Evolutionary conservation across 176 grass and related monocot genomes (phyloP), one percentile per base, ranked within the genome.

Genomic region (Cenchrus americanus): DNA sequence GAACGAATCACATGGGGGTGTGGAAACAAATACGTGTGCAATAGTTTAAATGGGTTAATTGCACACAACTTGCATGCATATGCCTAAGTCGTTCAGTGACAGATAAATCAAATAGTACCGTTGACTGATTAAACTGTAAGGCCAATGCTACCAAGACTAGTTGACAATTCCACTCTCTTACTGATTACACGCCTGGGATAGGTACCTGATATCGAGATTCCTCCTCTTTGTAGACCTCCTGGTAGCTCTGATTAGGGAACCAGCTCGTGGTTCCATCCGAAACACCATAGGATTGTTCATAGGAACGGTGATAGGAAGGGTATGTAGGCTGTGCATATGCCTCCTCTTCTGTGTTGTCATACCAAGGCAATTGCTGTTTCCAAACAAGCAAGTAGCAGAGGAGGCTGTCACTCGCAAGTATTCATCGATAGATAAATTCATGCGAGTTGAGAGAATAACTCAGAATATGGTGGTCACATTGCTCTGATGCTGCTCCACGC

Each of bases 191-290:
- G 59, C 3, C 76, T 41, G 37, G 11, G 30, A 58, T 48, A 79
- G 82, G 40, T 66, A 98, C 96, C 85, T 83, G 78, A 83, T 86
- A 58, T 71, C 73, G 89, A 61, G 71, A 69, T 12, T 81, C 74
- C 71, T 86, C 75, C 70, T 89, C 82, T 75, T 40, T 77, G 79
- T 86, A 82, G 65, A 68, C 74, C 12, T 91, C 86, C n/a, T 84
- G 83, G 40, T 87, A 90, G 64, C 32, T 87, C 61, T 82, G 62
- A 69, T 86, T 90, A 50, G 87, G 61, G 68, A 83, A 64, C 80
- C 79, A 84, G 2, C 34, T 37, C 3, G 86, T 77, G 54, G 81
- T 58, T 22, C 89, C 76, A 57, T 86, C 75, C 0, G 62, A 21
- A 68, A 23, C 84, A 64, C 4, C 67, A 69, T 86, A 82, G 24